Evolutionary conservation across 1,139 yeast species (phyloP), one percentile per base, ranked within the genome.

Genomic region (Kodamaea ohmeri): DNA sequence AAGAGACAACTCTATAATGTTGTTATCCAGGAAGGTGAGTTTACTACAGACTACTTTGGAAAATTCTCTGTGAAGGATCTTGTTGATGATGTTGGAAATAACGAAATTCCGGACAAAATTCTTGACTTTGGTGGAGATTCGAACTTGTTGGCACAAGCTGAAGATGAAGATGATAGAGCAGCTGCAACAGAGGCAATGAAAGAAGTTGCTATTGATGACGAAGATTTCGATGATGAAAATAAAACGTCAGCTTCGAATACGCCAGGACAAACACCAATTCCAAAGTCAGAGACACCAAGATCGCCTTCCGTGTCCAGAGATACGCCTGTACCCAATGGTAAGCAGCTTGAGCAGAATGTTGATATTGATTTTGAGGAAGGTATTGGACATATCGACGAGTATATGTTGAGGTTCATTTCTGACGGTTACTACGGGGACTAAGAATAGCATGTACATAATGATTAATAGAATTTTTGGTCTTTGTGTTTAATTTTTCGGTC

Each of bases 11-110:
- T 94, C 49, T 98, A 94, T 61, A 89, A 89, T 60, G 95, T 94
- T 28, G 95, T 94, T 39, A 94, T 94, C 50, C 98, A 94, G 63
- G 96, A 92, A 43, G 98, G 98, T 58, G 98, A 90, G 49, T 94
- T 94, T 62, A 94, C 97, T 0, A 94, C 98, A 0, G 98, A 94
- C 58, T 92, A 90, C 59, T 86, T 94, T 57, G 87, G 90, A 29
- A 87, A 86, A 56, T 71, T 90, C 39, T 86, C 96, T 0, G 94
- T 90, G n/a, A 77, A 81, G 43, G 98, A 92, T 56, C 67, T 92
- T 50, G 76, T 92, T 11, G 90, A 89, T 18, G 83, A 81, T 46
- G 83, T 76, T 16, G 71, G 61, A 7, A 47, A 58, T 7, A 65
- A 62, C 4, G 58, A 51, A 4, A 73, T 60, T 36, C 66, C 63